phyloP scores from a whole-genome alignment of 441 rosid genomes.

The Gossypium trilobum region DNA sequence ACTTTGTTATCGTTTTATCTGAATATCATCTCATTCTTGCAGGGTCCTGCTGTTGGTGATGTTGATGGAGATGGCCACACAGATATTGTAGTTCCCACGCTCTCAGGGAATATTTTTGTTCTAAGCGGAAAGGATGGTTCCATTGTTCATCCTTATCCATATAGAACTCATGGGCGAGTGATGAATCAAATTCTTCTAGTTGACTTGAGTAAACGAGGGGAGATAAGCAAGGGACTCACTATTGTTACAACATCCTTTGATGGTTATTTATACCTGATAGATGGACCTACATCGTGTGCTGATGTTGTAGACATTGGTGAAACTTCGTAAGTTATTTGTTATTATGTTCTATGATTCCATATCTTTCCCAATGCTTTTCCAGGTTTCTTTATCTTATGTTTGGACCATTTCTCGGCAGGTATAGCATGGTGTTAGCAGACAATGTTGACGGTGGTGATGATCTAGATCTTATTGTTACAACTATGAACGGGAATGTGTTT shows the following conservation, averaged over 20 bases:
- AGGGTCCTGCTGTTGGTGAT: slow-evolving; percentile 92
- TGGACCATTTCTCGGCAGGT: slow-evolving; percentile 39
- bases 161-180: slow-evolving; percentile 94
- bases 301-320: slow-evolving; percentile 98
- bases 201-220: slow-evolving; percentile 73
- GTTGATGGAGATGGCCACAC: slow-evolving; percentile 96
- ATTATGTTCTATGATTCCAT: background rate
- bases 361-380: slow-evolving; percentile 7
- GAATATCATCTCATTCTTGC: slow-evolving; percentile 24
- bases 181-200: slow-evolving; percentile 97
- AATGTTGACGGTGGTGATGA: slow-evolving; percentile 99
- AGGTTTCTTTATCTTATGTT: slow-evolving; percentile 10
- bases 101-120: slow-evolving; percentile 86
- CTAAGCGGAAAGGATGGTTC: slow-evolving; percentile 96
- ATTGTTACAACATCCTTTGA: slow-evolving; percentile 92
- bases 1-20: slow-evolving; percentile 11
- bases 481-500: slow-evolving; percentile 97
- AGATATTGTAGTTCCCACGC: slow-evolving; percentile 85
- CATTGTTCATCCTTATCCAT: slow-evolving; percentile 87
- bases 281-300: slow-evolving; percentile 93
- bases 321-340: slow-evolving; percentile 69
- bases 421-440: slow-evolving; percentile 95
- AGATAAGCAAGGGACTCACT: slow-evolving; percentile 79
- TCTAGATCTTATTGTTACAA: slow-evolving; percentile 91
- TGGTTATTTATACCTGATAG: slow-evolving; percentile 93